phyloP scores from a whole-genome alignment of 768 basidiomycete genomes.

The Pisolithus sp. region DNA sequence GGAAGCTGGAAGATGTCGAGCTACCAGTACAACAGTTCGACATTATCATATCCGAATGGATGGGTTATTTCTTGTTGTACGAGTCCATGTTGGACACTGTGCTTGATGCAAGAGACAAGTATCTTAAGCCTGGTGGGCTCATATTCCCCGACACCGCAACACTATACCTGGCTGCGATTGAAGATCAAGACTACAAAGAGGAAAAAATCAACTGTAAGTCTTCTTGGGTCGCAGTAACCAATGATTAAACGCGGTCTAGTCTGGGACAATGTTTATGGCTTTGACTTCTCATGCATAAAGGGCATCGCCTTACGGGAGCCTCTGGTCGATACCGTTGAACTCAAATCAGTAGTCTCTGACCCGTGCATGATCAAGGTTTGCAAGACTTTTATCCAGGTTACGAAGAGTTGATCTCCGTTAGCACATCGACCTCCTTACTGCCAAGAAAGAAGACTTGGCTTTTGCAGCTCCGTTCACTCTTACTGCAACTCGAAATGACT shows the following conservation, averaged over 20 bases:
- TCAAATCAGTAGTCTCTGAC: constrained; percentile 91
- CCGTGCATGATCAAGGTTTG: constrained; percentile 83
- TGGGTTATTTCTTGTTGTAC: constrained; percentile 99
- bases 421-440: constrained; percentile 88
- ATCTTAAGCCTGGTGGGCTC: constrained; percentile 82
- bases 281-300: constrained; percentile 99
- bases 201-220: constrained; percentile 94
- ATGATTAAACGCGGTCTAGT: constrained; percentile 42
- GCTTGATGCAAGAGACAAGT: constrained; percentile 92
- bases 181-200: constrained; percentile 99
- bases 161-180: constrained; percentile 92
- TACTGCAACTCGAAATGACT: constrained; percentile 82
- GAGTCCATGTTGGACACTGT: constrained; percentile 99
- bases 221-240: neutral
- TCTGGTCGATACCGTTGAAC: constrained; percentile 96
- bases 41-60: constrained; percentile 99
- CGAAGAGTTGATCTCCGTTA: constrained; percentile 24
- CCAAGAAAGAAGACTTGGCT: constrained; percentile 89
- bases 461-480: constrained; percentile 80
- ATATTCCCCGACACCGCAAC: constrained; percentile 96
- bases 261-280: constrained; percentile 99
- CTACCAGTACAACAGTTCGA: constrained; percentile 90
- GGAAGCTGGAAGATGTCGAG: constrained; percentile 90
- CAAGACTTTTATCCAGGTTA: neutral
- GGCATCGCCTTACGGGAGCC: constrained; percentile 96